A percentile compares a stretch with the other conserved stretches of the same genome.
Conservation (phyloP, 116 monocot genomes). For the Zostera marina region DNA sequence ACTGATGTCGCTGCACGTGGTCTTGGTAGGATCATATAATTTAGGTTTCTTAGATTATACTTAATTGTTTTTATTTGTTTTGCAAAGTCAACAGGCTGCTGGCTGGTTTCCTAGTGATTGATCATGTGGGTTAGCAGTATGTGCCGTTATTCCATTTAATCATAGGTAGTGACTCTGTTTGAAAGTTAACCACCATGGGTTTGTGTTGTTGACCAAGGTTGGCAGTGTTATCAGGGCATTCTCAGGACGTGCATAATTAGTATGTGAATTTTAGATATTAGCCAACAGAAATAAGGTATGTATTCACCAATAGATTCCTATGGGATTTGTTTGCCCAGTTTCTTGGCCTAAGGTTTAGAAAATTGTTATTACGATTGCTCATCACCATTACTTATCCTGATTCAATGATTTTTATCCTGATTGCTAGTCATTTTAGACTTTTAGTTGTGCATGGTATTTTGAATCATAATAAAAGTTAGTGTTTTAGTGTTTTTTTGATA, state of each 20-base stretch:
- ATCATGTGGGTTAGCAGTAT: constrained; percentile 48
- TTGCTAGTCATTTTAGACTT: background rate
- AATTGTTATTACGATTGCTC: background rate
- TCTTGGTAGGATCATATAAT: constrained; percentile 80
- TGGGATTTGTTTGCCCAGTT: background rate
- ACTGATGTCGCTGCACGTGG: constrained; percentile 99
- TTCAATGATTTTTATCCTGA: background rate
- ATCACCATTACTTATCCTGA: too few species aligned
- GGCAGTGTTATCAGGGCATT: constrained; percentile 8
- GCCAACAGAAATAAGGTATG: background rate
- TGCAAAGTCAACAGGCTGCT: constrained; percentile 40
- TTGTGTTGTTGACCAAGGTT: background rate
- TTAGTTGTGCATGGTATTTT: background rate
- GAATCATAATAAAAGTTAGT: too few species aligned
- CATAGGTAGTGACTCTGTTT: constrained; percentile 47
- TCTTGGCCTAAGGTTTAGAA: background rate
- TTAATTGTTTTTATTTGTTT: constrained; percentile 1
- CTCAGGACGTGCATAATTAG: background rate
- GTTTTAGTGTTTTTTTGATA: too few species aligned
- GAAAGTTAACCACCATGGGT: background rate
- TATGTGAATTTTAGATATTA: background rate
- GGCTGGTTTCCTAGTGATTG: constrained; percentile 53
- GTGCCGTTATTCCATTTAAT: constrained; percentile 39
- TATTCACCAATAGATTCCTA: background rate
- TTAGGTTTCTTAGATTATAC: constrained; percentile 7